Percentiles rank a stretch among this genome's conserved stretches.
Evolutionary conservation across 345 rosid genomes (phyloP).

Genomic region (Brassica nigra): DNA sequence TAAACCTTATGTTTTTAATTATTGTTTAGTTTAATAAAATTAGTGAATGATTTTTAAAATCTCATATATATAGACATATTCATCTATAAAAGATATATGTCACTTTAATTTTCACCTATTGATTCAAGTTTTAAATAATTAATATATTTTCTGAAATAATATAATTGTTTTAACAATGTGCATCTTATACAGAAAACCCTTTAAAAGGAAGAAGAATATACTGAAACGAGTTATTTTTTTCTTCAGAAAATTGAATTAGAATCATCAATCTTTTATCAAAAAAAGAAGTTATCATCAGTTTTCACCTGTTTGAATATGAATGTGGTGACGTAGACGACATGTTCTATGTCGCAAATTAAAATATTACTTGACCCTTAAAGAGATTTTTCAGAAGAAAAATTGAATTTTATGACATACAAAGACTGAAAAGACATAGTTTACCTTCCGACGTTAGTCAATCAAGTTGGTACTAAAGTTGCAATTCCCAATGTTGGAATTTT

Average conservation of each 20-base stretch:
- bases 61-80: too few species aligned
- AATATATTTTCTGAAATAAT: too few species aligned
- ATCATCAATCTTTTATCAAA: neutral
- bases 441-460: slow-evolving; percentile 19
- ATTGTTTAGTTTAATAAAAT: neutral
- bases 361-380: neutral
- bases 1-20: neutral
- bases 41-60: neutral
- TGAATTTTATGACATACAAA: neutral
- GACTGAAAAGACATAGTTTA: slow-evolving; percentile 21
- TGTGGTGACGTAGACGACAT: neutral
- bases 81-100: too few species aligned
- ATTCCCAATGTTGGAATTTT: neutral
- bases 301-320: neutral
- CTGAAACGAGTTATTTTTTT: neutral
- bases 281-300: neutral
- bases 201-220: neutral
- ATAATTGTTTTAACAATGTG: too few species aligned
- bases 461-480: slow-evolving; percentile 16
- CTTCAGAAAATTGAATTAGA: neutral
- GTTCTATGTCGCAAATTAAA: neutral
- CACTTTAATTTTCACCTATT: too few species aligned
- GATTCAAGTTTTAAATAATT: too few species aligned
- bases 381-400: neutral
- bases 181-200: too few species aligned